These are phyloP conservation scores for Moesziomyces antarcticus DNA, from an alignment of 1,284 basidiomycete species.

Conservation along the genomic window DNA sequence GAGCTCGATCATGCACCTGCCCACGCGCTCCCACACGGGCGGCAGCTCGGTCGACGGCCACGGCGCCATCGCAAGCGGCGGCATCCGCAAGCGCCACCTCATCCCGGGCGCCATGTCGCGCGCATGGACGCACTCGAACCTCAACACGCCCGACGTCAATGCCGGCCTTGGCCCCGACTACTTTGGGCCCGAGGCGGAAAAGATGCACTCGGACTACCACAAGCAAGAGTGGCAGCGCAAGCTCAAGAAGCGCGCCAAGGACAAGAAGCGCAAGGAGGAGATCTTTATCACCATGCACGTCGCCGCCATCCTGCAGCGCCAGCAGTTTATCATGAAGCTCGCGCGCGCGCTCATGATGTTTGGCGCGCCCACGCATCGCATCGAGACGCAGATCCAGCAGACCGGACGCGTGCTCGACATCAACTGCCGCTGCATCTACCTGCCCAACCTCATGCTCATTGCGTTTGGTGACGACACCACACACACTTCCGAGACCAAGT, in stretches of 20 bases:
- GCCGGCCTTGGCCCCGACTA: constrained; percentile 51
- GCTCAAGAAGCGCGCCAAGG: constrained; percentile 60
- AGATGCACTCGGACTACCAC: constrained; percentile 36
- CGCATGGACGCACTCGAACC: constrained; percentile 44
- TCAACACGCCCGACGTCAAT: constrained; percentile 56
- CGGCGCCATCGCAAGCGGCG: constrained; percentile 8
- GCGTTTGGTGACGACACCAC: constrained; percentile 78
- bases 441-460: constrained; percentile 79
- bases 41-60: constrained; percentile 33
- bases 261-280: constrained; percentile 64
- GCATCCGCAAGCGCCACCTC: constrained; percentile 9
- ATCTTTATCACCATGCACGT: constrained; percentile 83
- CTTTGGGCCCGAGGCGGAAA: constrained; percentile 52
- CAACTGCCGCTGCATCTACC: constrained; percentile 83
- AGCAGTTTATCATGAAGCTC: constrained; percentile 90
- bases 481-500: constrained; percentile 84
- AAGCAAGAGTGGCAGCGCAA: constrained; percentile 64
- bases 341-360: constrained; percentile 94
- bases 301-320: constrained; percentile 84
- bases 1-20: constrained; percentile 47
- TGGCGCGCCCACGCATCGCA: constrained; percentile 86
- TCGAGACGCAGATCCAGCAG: constrained; percentile 86
- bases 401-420: constrained; percentile 87
- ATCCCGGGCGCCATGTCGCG: constrained; percentile 37
- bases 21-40: constrained; percentile 39